Conservation (phyloP, 1,284 basidiomycete species). For the Ustilago lituana region DNA sequence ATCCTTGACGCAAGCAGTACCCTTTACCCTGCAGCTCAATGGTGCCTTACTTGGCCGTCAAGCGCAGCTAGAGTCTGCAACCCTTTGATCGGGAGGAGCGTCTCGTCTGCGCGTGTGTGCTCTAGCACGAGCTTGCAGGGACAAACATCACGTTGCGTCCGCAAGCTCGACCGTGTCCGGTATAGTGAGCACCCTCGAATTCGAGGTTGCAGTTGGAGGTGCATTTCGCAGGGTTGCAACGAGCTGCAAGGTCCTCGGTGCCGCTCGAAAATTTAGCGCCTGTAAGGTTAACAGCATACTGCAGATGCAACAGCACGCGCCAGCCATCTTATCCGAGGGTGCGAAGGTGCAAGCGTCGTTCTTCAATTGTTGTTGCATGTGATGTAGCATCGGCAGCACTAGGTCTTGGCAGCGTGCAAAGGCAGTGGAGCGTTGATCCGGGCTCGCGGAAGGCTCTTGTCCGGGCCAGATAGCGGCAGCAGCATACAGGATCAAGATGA, state of each 20-base stretch:
- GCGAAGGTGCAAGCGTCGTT: too few relatives aligned
- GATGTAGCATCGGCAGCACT: not conserved
- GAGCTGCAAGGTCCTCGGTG: constrained; percentile 2
- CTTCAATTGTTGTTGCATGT: not conserved
- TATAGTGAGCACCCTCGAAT: constrained; percentile 3
- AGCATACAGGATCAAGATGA: too few relatives aligned
- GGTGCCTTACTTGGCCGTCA: too few relatives aligned
- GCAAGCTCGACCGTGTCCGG: not conserved
- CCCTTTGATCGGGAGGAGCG: not conserved
- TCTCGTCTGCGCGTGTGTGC: too few relatives aligned
- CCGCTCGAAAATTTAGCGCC: not conserved
- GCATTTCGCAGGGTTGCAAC: not conserved
- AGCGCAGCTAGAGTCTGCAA: too few relatives aligned
- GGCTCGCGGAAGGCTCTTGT: too few relatives aligned
- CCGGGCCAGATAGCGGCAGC: too few relatives aligned
- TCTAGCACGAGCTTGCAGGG: not conserved
- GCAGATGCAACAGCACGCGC: constrained; percentile 8
- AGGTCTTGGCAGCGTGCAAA: constrained; percentile 1
- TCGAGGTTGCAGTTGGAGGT: constrained; percentile 1
- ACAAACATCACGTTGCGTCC: not conserved
- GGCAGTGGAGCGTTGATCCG: not conserved
- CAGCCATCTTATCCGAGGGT: not conserved
- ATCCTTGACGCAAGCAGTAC: too few relatives aligned
- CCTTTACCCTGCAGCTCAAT: constrained; percentile 7
- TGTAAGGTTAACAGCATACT: not conserved